phyloP scores from a whole-genome alignment of 192 early-diverging fungal species.

The Chytriomyces hyalinus region DNA sequence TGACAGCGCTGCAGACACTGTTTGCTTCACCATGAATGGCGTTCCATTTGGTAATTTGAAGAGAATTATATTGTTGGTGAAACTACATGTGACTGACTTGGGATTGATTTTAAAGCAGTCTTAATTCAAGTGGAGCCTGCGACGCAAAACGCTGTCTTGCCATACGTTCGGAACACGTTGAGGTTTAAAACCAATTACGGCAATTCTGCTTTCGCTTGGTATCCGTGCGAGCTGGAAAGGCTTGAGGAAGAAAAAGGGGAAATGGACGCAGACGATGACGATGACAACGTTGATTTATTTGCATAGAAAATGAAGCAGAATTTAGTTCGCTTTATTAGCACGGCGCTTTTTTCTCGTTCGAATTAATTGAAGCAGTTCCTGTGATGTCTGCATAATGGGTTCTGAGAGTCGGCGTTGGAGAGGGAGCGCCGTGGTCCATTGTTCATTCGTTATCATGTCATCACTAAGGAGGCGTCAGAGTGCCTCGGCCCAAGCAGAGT shows the following conservation, averaged over 20 bases:
- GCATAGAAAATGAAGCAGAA: too few relatives aligned
- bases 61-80: background rate
- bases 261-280: too few relatives aligned
- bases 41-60: constrained; percentile 16
- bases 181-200: constrained; percentile 25
- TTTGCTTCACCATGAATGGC: constrained; percentile 38
- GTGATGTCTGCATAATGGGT: constrained; percentile 24
- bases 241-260: too few relatives aligned
- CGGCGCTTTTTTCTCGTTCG: too few relatives aligned
- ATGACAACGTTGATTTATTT: too few relatives aligned
- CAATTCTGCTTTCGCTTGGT: background rate
- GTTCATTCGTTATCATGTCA: too few relatives aligned
- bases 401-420: constrained; percentile 81
- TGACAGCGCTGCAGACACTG: background rate
- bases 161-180: constrained; percentile 5
- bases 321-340: too few relatives aligned
- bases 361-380: background rate
- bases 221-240: background rate
- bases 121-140: constrained; percentile 33
- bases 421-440: constrained; percentile 46
- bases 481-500: constrained; percentile 65
- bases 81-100: too few relatives aligned
- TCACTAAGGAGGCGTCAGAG: too few relatives aligned
- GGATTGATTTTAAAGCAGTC: background rate
- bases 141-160: constrained; percentile 24